Evolutionary conservation across 495 filamentous ascomycete genomes (phyloP).

Genomic region (Margaritispora aquatica): DNA sequence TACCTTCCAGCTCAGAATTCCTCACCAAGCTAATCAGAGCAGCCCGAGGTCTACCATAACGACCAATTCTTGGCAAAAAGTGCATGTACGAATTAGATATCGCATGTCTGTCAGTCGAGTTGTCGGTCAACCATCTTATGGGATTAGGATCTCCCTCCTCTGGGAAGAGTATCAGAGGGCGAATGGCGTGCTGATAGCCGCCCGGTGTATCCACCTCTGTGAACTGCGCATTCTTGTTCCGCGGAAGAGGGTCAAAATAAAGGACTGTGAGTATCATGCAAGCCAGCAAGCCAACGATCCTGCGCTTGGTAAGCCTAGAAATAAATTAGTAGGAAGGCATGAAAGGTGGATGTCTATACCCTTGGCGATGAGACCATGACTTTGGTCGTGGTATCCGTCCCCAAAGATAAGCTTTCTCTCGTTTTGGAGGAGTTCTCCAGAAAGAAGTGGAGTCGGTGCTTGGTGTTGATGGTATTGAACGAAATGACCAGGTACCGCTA

Average conservation of each 20-base stretch:
- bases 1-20: constrained; percentile 75
- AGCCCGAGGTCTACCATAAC: constrained; percentile 35
- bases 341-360: too few relatives aligned
- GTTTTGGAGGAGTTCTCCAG: constrained; percentile 27
- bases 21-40: constrained; percentile 88
- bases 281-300: too few relatives aligned
- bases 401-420: too few relatives aligned
- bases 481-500: constrained; percentile 25
- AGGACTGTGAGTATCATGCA: too few relatives aligned
- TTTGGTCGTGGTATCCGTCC: too few relatives aligned
- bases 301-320: too few relatives aligned
- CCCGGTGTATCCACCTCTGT: neutral
- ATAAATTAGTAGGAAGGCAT: too few relatives aligned
- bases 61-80: neutral
- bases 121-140: constrained; percentile 29
- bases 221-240: too few relatives aligned
- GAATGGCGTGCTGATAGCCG: constrained; percentile 25
- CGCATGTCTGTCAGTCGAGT: constrained; percentile 30
- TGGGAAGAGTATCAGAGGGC: constrained; percentile 10
- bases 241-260: too few relatives aligned
- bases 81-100: constrained; percentile 9
- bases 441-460: constrained; percentile 23
- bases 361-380: too few relatives aligned
- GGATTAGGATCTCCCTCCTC: constrained; percentile 27
- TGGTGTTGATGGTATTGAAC: constrained; percentile 21